phyloP scores from a whole-genome alignment of 176 grass and related monocot species.

The Microstegium vimineum region DNA sequence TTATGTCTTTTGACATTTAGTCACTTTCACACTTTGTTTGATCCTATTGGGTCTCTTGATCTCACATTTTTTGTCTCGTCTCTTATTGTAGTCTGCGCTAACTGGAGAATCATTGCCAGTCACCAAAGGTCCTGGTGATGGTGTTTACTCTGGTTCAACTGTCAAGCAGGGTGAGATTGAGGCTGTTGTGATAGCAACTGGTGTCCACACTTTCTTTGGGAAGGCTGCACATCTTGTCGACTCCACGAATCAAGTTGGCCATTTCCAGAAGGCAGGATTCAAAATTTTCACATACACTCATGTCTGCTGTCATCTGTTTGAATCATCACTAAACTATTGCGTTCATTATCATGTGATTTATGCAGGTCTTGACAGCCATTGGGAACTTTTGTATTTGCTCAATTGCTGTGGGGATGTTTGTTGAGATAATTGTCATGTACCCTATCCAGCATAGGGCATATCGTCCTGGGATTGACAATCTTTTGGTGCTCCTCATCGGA shows the following conservation, averaged over 20 bases:
- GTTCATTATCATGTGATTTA: background rate
- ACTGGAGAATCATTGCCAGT: constrained; percentile 16
- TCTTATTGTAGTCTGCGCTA: constrained; percentile 10
- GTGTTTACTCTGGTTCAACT: constrained; percentile 14
- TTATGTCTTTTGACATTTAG: background rate
- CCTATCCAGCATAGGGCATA: constrained; percentile 4
- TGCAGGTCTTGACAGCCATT: constrained; percentile 13
- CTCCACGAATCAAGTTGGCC: constrained; percentile 16
- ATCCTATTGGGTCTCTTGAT: background rate
- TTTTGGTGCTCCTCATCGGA: constrained; percentile 13
- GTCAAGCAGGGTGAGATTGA: constrained; percentile 20
- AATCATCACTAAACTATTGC: background rate
- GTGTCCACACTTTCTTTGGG: constrained; percentile 27
- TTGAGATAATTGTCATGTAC: constrained; percentile 20
- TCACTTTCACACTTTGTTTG: background rate
- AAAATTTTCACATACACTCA: background rate
- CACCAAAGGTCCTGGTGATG: constrained; percentile 26
- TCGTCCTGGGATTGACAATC: constrained; percentile 16
- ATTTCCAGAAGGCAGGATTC: constrained; percentile 16
- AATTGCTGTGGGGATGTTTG: constrained; percentile 12
- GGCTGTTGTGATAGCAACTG: constrained; percentile 25
- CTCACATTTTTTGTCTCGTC: background rate
- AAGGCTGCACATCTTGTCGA: constrained; percentile 28
- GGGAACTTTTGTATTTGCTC: constrained; percentile 14
- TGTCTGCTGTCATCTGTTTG: background rate